These are phyloP conservation scores for Prunus fruticosa DNA, from an alignment of 306 rosid species.

Conservation along the genomic window DNA sequence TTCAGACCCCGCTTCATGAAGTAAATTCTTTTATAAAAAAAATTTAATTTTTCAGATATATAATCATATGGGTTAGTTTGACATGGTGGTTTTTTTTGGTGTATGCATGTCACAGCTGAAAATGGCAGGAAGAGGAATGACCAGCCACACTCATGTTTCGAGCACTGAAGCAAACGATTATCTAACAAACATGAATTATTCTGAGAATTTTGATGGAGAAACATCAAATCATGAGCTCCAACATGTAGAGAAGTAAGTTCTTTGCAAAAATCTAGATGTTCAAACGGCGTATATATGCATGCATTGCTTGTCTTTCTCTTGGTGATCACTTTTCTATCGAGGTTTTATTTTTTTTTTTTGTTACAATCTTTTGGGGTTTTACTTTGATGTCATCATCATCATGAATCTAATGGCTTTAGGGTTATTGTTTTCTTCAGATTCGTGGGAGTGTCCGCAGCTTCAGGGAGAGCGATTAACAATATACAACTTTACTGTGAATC, in stretches of 20 bases:
- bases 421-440: constrained; percentile 9
- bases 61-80: no score
- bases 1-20: no score
- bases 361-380: not conserved
- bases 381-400: not conserved
- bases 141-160: not conserved
- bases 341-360: not conserved
- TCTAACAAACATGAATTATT: not conserved
- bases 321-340: not conserved
- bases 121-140: not conserved
- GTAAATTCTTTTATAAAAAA: no score
- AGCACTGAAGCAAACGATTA: not conserved
- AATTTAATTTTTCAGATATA: no score
- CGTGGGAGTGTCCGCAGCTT: not conserved
- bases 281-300: no score
- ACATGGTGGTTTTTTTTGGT: no score
- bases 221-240: not conserved
- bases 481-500: not conserved
- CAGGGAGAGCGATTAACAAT: not conserved
- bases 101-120: not conserved
- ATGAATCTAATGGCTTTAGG: not conserved
- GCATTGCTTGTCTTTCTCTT: not conserved
- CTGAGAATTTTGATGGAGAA: not conserved
- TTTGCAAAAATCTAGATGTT: not conserved
- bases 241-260: not conserved